Evolutionary conservation across 805 yeast species (phyloP), one percentile per base, ranked within the genome.

Genomic region (Peterozyma xylosa): DNA sequence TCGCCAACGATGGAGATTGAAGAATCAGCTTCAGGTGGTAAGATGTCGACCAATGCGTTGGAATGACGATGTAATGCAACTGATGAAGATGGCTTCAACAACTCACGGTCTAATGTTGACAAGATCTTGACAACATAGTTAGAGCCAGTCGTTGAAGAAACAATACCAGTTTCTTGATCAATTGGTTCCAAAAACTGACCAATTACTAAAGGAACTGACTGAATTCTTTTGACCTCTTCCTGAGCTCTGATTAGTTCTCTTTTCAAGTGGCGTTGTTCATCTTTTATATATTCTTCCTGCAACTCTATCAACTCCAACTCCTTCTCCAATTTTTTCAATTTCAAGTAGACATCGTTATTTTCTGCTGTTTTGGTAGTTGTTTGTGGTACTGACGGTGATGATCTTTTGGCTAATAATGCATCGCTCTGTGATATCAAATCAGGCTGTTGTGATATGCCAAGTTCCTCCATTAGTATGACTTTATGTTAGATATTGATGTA

Each of bases 31-130:
- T 93, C 99, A 29, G 99, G 99, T 27, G 99, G 99, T 58, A 93
- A 70, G 45, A 95, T 93, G 63, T 93, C 98, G 33, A 93, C 99
- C 51, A 93, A 71, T 2, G 99, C 97, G 61, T 95, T 95, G 11
- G 98, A 91, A 68, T 95, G 98, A 62, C 99, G 95, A 64, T 93
- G 99, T 52, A 93, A 73, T 1, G 99, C 99, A 30, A 93, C 99
- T 11, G 96, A 86, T 33, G 96, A 85, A 5, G 96, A 85, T 11
- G 98, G 90, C 64, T 93, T 93, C 58, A 93, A 77, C 52, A 91
- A 73, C 66, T 95, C 99, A 49, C 98, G 76, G 59, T 93, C 99
- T 51, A 93, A 73, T 0, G 99, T 95, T 7, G 96, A 88, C 50
- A 93, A 73, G 46, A 95, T 91, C 58, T 96, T 78, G 34, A 95